Base-by-base conservation (phyloP, 1,139 yeast genomes). In the Hyphopichia khmerensis region DNA sequence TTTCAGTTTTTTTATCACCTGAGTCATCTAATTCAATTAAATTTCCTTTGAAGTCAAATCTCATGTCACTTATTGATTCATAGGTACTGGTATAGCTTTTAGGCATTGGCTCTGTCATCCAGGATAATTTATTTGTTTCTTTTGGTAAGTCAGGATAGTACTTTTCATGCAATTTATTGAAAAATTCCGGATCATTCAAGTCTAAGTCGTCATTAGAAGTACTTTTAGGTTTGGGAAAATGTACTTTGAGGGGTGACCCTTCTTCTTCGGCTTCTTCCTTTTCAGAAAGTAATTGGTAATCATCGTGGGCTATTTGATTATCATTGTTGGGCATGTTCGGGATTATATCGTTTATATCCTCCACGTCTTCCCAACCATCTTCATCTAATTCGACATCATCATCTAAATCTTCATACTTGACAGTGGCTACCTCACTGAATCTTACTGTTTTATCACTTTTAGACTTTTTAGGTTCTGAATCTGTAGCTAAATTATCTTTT, bases 31-130 rank as follows among this genome's bases (percentile, higher is more conserved):
- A 57, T 40, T 69, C 80, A 2, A 93, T 69, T 42, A 93, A 62
- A 50, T 87, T 72, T 8, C 98, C 99, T 44, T 80, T 72, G 62
- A 93, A 91, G 56, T 93, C 97, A 59, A 93, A 95, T 48, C 99
- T 69, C 62, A 93, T 71, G 46, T 87, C 84, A 0, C 82, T 65
- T 2, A 84, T 77, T 17, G 84, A 80, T 39, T 82, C 85, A 48
- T 84, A 82, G 0, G 80, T 67, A 2, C 74, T 66, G 2, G 72
- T 52, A 4, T 69, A 69, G 21, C 66, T 60, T 15, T 64, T 65
- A 40, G 84, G 81, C 26, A 76, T 50, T 1, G 90, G 87, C 44
- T 79, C 75, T 0, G 75, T 69, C 96, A 91, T 91, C 99, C 99
- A 93, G 43, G 91, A 86, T 44, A 95, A 63, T 54, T 88, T 87